phyloP scores from a whole-genome alignment of 768 basidiomycete species.

The Leccinum aurantiacum region DNA sequence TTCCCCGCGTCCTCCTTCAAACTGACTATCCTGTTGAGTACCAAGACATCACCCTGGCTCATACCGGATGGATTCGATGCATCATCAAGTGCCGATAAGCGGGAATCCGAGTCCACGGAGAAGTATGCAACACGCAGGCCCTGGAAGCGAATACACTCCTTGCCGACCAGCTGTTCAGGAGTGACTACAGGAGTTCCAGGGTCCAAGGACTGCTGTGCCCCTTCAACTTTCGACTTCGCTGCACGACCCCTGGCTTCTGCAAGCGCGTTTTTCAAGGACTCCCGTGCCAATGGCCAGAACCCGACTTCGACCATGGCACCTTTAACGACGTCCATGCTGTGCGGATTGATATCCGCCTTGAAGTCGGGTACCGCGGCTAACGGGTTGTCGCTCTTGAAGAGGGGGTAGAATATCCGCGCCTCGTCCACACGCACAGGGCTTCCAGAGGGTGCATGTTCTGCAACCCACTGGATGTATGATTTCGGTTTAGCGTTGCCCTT shows the following conservation, averaged over 20 bases:
- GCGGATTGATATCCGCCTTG: constrained; percentile 75
- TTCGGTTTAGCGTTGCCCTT: constrained; percentile 78
- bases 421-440: constrained; percentile 88
- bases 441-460: constrained; percentile 71
- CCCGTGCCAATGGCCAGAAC: constrained; percentile 82
- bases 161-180: constrained; percentile 74
- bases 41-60: constrained; percentile 72
- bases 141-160: constrained; percentile 95
- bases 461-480: constrained; percentile 97
- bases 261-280: constrained; percentile 60
- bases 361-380: constrained; percentile 67
- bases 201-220: constrained; percentile 33
- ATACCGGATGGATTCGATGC: constrained; percentile 40
- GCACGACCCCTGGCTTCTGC: constrained; percentile 64
- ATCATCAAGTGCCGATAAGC: constrained; percentile 63
- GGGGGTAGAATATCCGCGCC: constrained; percentile 85
- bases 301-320: constrained; percentile 87
- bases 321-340: constrained; percentile 77
- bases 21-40: constrained; percentile 90
- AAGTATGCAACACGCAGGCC: constrained; percentile 96
- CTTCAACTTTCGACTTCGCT: constrained; percentile 54
- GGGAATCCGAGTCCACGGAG: constrained; percentile 84
- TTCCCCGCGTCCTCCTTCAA: constrained; percentile 95
- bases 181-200: constrained; percentile 71
- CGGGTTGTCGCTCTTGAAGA: constrained; percentile 95